A percentile compares a stretch with the other conserved stretches of the same genome.
Evolutionary conservation across 2,329 filamentous ascomycete species (phyloP).

Genomic region (Remersonia thermophila): DNA sequence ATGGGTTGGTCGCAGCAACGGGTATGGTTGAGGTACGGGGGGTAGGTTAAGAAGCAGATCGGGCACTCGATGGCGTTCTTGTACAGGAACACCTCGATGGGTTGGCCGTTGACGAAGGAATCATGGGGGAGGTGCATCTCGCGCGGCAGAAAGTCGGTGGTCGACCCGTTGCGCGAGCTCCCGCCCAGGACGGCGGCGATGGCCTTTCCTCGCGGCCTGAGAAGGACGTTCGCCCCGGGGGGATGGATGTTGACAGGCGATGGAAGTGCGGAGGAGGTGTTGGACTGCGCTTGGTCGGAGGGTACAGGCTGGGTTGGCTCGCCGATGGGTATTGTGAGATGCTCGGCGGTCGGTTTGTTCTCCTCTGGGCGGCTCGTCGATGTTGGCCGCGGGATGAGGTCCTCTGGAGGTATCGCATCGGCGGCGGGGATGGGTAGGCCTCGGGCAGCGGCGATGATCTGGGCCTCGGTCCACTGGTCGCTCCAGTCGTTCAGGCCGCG

Average conservation of each 20-base stretch:
- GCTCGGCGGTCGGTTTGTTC: conserved; percentile 52
- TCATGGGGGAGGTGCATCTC: conserved; percentile 73
- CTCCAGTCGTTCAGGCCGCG: conserved; percentile 82
- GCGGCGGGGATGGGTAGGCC: conserved; percentile 73
- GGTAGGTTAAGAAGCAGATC: conserved; percentile 93
- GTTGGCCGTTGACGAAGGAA: conserved; percentile 86
- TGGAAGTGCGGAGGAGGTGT: conserved; percentile 47
- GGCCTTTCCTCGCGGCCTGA: conserved; percentile 80
- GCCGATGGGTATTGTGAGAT: conserved; percentile 67
- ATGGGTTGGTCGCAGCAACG: conserved; percentile 93
- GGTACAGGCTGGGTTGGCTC: conserved; percentile 65
- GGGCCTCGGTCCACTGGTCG: conserved; percentile 82
- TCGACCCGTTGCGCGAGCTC: conserved; percentile 60
- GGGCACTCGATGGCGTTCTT: conserved; percentile 85
- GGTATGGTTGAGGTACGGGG: conserved; percentile 85
- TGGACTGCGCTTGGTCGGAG: conserved; percentile 56
- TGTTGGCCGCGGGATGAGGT: conserved; percentile 36
- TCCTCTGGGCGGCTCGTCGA: conserved; percentile 34
- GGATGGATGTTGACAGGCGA: conserved; percentile 40
- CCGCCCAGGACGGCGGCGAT: conserved; percentile 67
- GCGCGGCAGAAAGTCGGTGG: conserved; percentile 59
- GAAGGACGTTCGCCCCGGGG: conserved; percentile 41
- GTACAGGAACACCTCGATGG: conserved; percentile 84
- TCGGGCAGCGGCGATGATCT: conserved; percentile 82
- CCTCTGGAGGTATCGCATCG: conserved; percentile 68